Base-by-base conservation (phyloP, 495 filamentous ascomycete species). In the Penicillium riverlandense region DNA sequence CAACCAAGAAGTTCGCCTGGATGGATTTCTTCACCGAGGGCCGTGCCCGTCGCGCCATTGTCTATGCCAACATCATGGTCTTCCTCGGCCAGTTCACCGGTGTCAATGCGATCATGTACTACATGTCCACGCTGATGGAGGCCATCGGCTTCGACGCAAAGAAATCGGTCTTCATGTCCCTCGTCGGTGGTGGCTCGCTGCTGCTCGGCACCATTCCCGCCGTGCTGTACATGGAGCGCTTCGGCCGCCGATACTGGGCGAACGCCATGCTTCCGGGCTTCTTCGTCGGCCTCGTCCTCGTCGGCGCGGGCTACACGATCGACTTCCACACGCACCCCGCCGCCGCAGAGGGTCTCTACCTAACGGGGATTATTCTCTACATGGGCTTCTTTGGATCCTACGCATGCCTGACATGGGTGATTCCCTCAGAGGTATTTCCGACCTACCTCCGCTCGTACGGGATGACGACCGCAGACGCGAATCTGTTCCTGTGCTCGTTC, bases 381-480 rank as follows among this genome's bases (percentile, higher is more conserved):
- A 73, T 76, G 63, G 71, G 72, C 38, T 83, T 83, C 69, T 81
- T 82, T 44, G 78, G 79, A 30, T 76, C 70, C 9, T 83, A 82
- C 48, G 75, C 79, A 8, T 82, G 78, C 41, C 54, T 83, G 27
- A 81, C 78, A 8, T 82, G 78, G 77, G 79, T 81, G 38, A 64
- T 80, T 11, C 76, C 78, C 12, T 62, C 75, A 0, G 76, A 82
- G 52, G 75, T 78, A 31, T 80, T 78, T 63, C 77, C 77, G 0
- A 79, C 76, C 1, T 79, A 82, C 53, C 72, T 80, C 4, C 77
- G 77, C 40, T 62, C 56, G 14, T 80, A 80, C 61, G 78, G 78
- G 13, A 80, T 82, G 77, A 76, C 75, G 32, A 74, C 69, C 14
- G 69, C 71, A 8, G 73, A 77, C 44, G 75, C 70, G 6, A 73